Conservation (phyloP, 257 asterid species). For the Oldenlandia corymbosa region DNA sequence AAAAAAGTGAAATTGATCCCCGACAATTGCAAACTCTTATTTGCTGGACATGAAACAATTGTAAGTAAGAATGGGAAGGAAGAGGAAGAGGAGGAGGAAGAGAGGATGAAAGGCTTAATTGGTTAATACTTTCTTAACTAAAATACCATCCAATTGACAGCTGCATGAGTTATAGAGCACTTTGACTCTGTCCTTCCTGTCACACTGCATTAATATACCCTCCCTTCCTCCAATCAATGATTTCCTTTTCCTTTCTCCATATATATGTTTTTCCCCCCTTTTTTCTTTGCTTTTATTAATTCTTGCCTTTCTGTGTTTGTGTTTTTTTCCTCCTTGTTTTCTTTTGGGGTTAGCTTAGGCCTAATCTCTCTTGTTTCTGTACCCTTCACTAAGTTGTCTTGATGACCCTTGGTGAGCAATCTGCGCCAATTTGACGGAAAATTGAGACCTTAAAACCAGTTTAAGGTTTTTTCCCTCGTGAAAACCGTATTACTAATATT, state of each 20-base stretch:
- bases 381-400: neutral
- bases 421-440: no score
- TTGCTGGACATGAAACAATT: conserved; percentile 50
- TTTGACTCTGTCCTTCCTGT: conserved; percentile 71
- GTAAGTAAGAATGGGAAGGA: conserved; percentile 23
- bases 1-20: conserved; percentile 25
- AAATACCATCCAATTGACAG: conserved; percentile 71
- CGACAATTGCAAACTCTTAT: conserved; percentile 82
- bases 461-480: no score
- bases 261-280: neutral
- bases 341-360: conserved; percentile 14
- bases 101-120: conserved; percentile 29
- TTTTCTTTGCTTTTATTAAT: no score
- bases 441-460: no score
- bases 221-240: conserved; percentile 18
- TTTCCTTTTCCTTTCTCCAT: neutral
- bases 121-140: conserved; percentile 34
- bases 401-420: no score
- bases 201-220: conserved; percentile 34
- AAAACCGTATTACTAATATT: no score
- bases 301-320: conserved; percentile 12
- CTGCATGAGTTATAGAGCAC: conserved; percentile 83
- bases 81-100: conserved; percentile 13
- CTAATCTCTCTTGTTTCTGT: neutral
- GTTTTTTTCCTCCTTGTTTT: conserved; percentile 21